phyloP scores from a whole-genome alignment of 2,329 filamentous ascomycete species.

The Aspergillus hiratsukae region DNA sequence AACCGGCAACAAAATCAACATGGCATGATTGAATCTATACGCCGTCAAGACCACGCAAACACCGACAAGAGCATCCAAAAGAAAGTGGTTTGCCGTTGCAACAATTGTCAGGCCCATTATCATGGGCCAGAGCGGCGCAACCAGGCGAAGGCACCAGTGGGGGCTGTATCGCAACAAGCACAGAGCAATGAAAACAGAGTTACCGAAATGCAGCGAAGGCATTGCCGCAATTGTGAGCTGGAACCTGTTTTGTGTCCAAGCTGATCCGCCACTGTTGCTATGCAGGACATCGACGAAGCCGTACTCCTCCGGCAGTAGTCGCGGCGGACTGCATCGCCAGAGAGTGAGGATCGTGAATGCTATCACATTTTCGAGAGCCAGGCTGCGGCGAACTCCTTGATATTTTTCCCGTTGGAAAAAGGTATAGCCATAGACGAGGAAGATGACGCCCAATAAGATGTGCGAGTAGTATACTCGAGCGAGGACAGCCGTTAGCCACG shows the following conservation, averaged over 20 bases:
- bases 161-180: conserved; percentile 38
- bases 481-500: conserved; percentile 38
- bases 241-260: conserved; percentile 45
- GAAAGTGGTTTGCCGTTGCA: conserved; percentile 64
- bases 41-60: conserved; percentile 33
- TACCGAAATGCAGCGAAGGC: conserved; percentile 48
- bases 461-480: conserved; percentile 46
- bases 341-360: conserved; percentile 46
- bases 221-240: conserved; percentile 49
- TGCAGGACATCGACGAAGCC: conserved; percentile 48
- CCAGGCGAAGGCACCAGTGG: conserved; percentile 31
- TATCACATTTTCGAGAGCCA: conserved; percentile 47
- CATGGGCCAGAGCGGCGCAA: conserved; percentile 43
- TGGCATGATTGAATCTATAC: conserved; percentile 17
- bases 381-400: conserved; percentile 42
- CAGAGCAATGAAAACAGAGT: conserved; percentile 25
- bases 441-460: conserved; percentile 44
- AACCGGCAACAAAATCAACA: conserved; percentile 21
- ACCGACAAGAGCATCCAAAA: conserved; percentile 63
- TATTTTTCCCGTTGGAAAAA: conserved; percentile 40
- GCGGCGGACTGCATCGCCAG: conserved; percentile 48
- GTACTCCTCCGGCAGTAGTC: conserved; percentile 41
- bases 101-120: conserved; percentile 55
- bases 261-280: conserved; percentile 16
- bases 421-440: conserved; percentile 48